Conservation (phyloP, 305 asterid genomes). For the Striga hermonthica region DNA sequence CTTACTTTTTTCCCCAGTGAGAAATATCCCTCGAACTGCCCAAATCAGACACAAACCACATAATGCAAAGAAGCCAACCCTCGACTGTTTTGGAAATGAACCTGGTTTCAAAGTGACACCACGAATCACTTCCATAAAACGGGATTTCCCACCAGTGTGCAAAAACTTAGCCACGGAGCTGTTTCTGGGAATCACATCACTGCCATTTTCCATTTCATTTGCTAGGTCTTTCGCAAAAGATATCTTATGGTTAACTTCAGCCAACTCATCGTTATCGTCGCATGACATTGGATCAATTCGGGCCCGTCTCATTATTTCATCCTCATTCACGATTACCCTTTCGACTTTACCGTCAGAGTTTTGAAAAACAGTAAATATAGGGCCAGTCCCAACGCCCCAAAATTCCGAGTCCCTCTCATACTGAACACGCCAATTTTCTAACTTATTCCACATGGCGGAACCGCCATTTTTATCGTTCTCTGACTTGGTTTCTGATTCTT, state of each 20-base stretch:
- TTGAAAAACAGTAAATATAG: slow-evolving; percentile 60
- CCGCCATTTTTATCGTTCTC: slow-evolving; percentile 43
- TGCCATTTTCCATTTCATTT: slow-evolving; percentile 70
- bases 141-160: slow-evolving; percentile 41
- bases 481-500: slow-evolving; percentile 33
- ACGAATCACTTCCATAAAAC: slow-evolving; percentile 33
- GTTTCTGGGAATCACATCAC: slow-evolving; percentile 45
- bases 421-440: slow-evolving; percentile 86
- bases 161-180: slow-evolving; percentile 69
- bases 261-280: slow-evolving; percentile 37
- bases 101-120: slow-evolving; percentile 41
- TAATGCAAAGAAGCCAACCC: slow-evolving; percentile 46
- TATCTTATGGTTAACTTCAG: slow-evolving; percentile 51
- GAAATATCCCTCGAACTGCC: slow-evolving; percentile 44
- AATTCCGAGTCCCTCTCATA: slow-evolving; percentile 63
- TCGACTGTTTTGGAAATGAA: slow-evolving; percentile 39
- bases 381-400: slow-evolving; percentile 83
- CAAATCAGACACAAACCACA: slow-evolving; percentile 53
- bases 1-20: slow-evolving; percentile 31
- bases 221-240: slow-evolving; percentile 70
- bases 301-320: slow-evolving; percentile 66
- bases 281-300: slow-evolving; percentile 43
- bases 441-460: slow-evolving; percentile 59
- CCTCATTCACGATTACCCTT: slow-evolving; percentile 71
- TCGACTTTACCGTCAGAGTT: slow-evolving; percentile 64